phyloP scores from a whole-genome alignment of 108 stramenopile species.

The Cyclotella baltica region DNA sequence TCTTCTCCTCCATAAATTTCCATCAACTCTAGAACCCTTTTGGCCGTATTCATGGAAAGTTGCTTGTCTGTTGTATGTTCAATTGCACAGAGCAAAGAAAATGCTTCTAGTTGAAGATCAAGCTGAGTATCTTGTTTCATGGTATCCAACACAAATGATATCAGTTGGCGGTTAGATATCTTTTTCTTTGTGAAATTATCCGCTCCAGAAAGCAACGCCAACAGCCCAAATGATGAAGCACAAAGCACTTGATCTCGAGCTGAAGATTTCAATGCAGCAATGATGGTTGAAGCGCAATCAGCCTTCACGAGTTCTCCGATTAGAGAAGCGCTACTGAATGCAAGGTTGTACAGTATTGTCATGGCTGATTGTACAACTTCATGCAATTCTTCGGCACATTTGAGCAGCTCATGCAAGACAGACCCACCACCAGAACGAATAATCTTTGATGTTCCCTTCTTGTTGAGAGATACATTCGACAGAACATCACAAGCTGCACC shows the following conservation, averaged over 20 bases:
- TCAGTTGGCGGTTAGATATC: background rate
- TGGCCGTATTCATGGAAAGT: background rate
- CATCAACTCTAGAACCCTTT: conserved; percentile 14
- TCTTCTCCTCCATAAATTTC: conserved; percentile 12
- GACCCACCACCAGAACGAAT: background rate
- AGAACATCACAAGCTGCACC: conserved; percentile 22
- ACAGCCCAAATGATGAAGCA: conserved; percentile 11
- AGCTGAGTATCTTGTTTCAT: conserved; percentile 15
- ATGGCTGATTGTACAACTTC: conserved; percentile 19
- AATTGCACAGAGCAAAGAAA: conserved; percentile 9
- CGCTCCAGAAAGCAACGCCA: conserved; percentile 11
- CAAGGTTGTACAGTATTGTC: conserved; percentile 16
- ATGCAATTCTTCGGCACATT: background rate
- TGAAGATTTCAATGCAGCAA: conserved; percentile 1
- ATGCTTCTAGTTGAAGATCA: conserved; percentile 15
- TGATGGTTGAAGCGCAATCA: conserved; percentile 1
- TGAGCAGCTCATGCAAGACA: conserved; percentile 10
- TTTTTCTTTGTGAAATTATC: background rate
- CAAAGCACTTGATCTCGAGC: background rate
- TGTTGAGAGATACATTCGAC: conserved; percentile 13
- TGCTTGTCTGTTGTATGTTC: background rate
- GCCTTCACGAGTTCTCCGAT: background rate
- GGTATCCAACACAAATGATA: conserved; percentile 23
- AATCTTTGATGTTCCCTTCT: conserved; percentile 11
- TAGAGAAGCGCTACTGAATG: conserved; percentile 3